Evolutionary conservation across 208 protist species (phyloP), one percentile per base, ranked within the genome.

Genomic region (Trypanosoma platydactyli): DNA sequence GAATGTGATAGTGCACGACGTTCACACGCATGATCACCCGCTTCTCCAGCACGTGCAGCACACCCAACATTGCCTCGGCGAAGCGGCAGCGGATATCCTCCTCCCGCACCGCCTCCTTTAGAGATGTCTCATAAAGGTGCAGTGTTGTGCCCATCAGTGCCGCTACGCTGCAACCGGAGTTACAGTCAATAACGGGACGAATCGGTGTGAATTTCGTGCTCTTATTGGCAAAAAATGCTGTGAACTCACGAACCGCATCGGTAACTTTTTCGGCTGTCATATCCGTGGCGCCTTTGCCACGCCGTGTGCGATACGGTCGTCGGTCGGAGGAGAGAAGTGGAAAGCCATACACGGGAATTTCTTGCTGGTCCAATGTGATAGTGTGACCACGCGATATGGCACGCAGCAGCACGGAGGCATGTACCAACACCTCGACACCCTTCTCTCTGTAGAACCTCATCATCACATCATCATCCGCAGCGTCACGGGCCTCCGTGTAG

Each of bases 71-170:
- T 42, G 87, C 77, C 73, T 92, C 83, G 6, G 85, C 84, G 67
- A 94, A 94, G 55, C 64, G 83, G 44, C 76, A 65, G n/a, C 88
- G 85, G 45, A 94, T 81, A 55, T 89, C 71, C 40, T 89, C 85
- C 64, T 94, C 84, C 22, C 82, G 63, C 12, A 94, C 77, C 42
- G 70, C 61, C 18, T 75, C 67, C 71, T 90, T 94, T 25, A 83
- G 59, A 44, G 77, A 86, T n/a, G 88, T 94, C 56, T 92, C 85
- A 70, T 94, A 92, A 25, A 94, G 74, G 65, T 94, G 88, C 54
- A 94, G 71, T 20, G 85, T 88, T 30, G 76, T 84, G 27, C 83
- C 83, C 22, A 77, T 81, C 33, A 94, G 58, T 41, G 73, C 75
- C n/a, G 83, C 83, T 1, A 94, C 88, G 55, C 84, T 84, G 68